Base-by-base conservation (phyloP, 177 flowering plant genomes). In the Vitis hybrid region DNA sequence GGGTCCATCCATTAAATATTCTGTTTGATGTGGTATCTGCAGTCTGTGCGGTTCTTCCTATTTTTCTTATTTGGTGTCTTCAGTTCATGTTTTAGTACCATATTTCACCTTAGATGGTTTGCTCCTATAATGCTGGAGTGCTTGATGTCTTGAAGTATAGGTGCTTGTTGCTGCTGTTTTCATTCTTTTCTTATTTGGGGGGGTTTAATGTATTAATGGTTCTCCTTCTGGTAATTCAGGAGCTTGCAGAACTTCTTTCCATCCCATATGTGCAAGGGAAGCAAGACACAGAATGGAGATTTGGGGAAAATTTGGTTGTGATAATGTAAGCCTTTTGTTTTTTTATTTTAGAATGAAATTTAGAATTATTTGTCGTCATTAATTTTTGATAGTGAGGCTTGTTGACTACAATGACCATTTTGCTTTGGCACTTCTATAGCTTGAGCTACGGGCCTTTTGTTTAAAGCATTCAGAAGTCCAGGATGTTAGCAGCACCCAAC, bases 231-330 rank as follows among this genome's bases (percentile, higher is more conserved):
- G 63, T 82, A 17, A 59, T 68, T 65, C 86, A 96, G 99, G 97
- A 81, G 72, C 94, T 55, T 96, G 99, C 80, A 84, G 98, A 78
- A 82, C 91, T 71, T 78, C 95, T 24, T 96, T 96, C 71, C 99
- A 96, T 84, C 99, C 99, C 66, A 78, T 87, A 64, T 96, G 99
- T 87, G 98, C 97, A n/a, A 85, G 98, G 83, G 99, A 91, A 78
- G 98, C 95, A 62, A 84, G 84, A 67, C 85, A 90, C 52, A 85
- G 88, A 75, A 84, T 93, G 87, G 99, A 96, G 87, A 87, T 93
- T 12, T 92, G 99, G 98, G 98, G 97, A 60, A 96, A 84, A 78
- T 72, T 79, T 77, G 96, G 91, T 58, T 78, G 76, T 77, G 88
- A 87, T 76, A 83, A 84, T 86, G 99, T 95, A 79, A 75, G 91